Conservation (phyloP, 2,329 filamentous ascomycete genomes). For the Pestalotiopsis sp. region DNA sequence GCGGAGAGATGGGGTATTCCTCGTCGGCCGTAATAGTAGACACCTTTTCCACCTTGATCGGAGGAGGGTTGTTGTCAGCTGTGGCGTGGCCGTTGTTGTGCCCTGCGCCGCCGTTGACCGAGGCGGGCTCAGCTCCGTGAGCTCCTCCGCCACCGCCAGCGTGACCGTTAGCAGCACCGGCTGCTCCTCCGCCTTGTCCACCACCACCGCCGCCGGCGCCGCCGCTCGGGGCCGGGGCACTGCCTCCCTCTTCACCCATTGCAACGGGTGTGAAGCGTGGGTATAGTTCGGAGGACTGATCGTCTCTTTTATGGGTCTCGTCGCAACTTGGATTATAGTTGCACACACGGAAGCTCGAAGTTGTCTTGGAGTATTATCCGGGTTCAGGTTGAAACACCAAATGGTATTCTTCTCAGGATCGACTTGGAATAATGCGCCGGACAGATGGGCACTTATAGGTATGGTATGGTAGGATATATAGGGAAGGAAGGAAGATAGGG, state of each 20-base stretch:
- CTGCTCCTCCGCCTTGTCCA: not conserved
- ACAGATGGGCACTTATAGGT: not conserved
- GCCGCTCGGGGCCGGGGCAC: not conserved
- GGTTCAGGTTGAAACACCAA: not conserved
- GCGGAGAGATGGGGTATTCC: slow-evolving; percentile 23
- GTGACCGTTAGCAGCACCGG: not conserved
- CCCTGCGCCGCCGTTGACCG: not conserved
- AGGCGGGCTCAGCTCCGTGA: slow-evolving; percentile 7
- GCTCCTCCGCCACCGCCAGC: not conserved
- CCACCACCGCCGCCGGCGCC: not conserved
- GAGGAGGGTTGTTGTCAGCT: not conserved
- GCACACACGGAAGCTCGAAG: not conserved
- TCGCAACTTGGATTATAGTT: not conserved
- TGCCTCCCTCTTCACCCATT: slow-evolving; percentile 5
- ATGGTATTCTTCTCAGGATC: not conserved
- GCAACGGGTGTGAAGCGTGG: not conserved
- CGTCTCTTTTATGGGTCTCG: not conserved
- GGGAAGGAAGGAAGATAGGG: not conserved
- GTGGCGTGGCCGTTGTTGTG: not conserved
- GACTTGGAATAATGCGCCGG: not conserved
- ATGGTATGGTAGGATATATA: not conserved
- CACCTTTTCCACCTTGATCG: not conserved
- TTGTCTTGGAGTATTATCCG: not conserved
- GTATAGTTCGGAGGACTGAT: not conserved
- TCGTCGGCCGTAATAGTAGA: not conserved